Evolutionary conservation across 164 flowering plant species (phyloP).

Genomic region (Pachysandra terminalis): DNA sequence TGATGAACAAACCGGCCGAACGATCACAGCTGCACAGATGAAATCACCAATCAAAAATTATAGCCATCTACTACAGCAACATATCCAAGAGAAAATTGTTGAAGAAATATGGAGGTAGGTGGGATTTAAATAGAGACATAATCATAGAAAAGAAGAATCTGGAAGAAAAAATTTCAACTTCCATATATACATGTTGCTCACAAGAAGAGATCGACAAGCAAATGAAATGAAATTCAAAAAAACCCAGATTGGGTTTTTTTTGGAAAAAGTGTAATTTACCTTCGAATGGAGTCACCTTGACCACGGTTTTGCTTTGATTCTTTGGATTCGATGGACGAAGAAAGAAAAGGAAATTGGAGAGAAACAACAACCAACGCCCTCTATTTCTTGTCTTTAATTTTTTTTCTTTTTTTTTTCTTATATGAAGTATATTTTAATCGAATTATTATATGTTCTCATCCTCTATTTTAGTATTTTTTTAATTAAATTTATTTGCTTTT

Average conservation of each 20-base stretch:
- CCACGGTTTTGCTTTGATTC: background rate
- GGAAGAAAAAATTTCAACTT: background rate
- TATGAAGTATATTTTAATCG: background rate
- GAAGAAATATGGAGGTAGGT: background rate
- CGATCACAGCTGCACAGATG: background rate
- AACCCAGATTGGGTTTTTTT: background rate
- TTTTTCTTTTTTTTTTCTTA: background rate
- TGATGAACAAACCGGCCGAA: background rate
- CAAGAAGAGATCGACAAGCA: background rate
- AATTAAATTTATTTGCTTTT: background rate
- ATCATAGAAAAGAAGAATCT: background rate
- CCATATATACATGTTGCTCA: background rate
- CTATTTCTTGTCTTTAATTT: constrained; percentile 7
- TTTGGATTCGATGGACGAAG: background rate
- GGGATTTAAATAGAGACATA: background rate
- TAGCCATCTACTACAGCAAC: background rate
- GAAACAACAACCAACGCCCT: constrained; percentile 12
- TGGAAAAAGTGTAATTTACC: background rate
- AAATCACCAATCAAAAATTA: constrained; percentile 1
- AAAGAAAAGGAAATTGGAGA: constrained; percentile 5
- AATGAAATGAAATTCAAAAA: background rate
- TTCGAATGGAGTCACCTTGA: background rate
- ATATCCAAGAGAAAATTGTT: background rate
- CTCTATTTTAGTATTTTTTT: background rate
- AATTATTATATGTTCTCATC: background rate